Evolutionary conservation across 75 land plant genomes (phyloP), one percentile per base, ranked within the genome.

Genomic region (Pinus albicaulis): DNA sequence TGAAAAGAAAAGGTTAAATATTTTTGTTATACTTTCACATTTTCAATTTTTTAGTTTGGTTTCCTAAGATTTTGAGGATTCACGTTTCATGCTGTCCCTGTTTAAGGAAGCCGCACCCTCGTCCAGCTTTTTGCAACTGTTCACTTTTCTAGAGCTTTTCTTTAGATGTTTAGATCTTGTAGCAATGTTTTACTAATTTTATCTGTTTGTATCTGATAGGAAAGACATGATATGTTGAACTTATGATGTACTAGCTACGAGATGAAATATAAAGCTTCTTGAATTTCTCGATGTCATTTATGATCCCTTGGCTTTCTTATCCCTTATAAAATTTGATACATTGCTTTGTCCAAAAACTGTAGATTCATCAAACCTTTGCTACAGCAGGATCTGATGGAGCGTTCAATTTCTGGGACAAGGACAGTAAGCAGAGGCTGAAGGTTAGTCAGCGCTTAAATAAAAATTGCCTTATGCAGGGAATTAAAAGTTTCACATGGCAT

Each of bases 351-450:
- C 11, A 19, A 48, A n/a, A 72, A 23, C 78, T 81, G 78, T 81
- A 96, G 98, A 79, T 92, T 14, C 95, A 94, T 77, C 96, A 91
- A 71, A 96, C 99, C 17, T 94, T 96, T 80, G 95, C 93, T 55
- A 96, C 99, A 23, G 87, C 99, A 15, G 99, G 99, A 23, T 96
- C 99, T 76, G 99, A 96, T 88, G 99, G 99, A 38, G 91, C 93
- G 15, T 96, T 86, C 79, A 93, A 92, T 74, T 96, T 96, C 70
- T 96, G 99, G 99, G 99, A 96, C 75, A 96, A 96, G 75, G 98
- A 96, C 59, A 96, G 98, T 68, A 96, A 96, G 77, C 98, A 94
- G 81, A 92, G 98, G 77, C 87, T 96, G n/a, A 94, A 96, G 99
- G 99, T 96, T 58, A 59, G 60, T 63, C 52, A 24, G 41, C 13